Conservation (phyloP, 345 rosid genomes). For the Citrus mangshanensis region DNA sequence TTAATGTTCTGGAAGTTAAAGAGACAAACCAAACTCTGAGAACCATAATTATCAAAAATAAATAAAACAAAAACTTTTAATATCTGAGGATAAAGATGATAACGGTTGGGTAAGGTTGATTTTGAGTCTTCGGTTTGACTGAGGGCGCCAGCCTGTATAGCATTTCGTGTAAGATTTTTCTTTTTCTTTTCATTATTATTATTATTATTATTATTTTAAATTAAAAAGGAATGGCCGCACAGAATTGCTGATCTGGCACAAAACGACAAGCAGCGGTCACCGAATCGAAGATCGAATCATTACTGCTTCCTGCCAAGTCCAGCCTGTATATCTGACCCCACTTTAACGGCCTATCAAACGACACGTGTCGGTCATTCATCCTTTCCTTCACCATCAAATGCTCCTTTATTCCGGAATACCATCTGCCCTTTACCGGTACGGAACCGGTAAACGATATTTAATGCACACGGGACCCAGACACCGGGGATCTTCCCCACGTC, state of each 20-base stretch:
- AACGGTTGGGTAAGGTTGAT: conserved; percentile 49
- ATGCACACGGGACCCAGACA: conserved; percentile 38
- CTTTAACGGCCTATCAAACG: conserved; percentile 44
- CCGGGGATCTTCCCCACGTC: conserved; percentile 34
- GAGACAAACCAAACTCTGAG: conserved; percentile 19
- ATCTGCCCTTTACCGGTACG: conserved; percentile 35
- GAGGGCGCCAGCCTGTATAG: conserved; percentile 68
- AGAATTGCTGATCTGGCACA: conserved; percentile 54
- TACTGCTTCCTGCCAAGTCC: conserved; percentile 41
- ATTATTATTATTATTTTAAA: too few relatives aligned
- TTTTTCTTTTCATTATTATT: not conserved
- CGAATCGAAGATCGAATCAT: conserved; percentile 64
- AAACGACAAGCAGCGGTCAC: conserved; percentile 72
- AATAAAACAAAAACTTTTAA: conserved; percentile 7
- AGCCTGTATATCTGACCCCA: conserved; percentile 63
- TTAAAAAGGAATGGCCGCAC: conserved; percentile 27
- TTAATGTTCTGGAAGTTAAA: conserved; percentile 29
- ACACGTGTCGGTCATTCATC: conserved; percentile 37
- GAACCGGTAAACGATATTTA: conserved; percentile 27
- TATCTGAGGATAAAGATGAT: conserved; percentile 48
- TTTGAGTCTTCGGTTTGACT: conserved; percentile 52
- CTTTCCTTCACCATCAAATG: not conserved
- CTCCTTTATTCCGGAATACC: not conserved
- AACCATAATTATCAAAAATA: conserved; percentile 22
- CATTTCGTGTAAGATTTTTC: conserved; percentile 31